phyloP scores from a whole-genome alignment of 495 filamentous ascomycete genomes.

The Apodospora peruviana region DNA sequence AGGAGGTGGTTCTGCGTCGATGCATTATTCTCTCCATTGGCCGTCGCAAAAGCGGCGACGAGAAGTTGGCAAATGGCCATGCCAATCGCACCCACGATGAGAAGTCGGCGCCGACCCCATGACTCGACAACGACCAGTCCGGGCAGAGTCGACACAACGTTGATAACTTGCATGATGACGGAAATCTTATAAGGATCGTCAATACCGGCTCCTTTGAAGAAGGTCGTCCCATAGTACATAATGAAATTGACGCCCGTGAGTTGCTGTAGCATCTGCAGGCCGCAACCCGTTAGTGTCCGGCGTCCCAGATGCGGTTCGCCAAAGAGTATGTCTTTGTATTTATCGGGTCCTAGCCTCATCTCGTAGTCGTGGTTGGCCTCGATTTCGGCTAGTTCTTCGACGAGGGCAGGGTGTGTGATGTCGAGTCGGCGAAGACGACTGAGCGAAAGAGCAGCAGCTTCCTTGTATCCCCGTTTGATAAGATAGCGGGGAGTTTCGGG shows the following conservation, averaged over 20 bases:
- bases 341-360: conserved; percentile 64
- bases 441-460: conserved; percentile 66
- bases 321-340: conserved; percentile 66
- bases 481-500: conserved; percentile 87
- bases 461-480: conserved; percentile 69
- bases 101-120: conserved; percentile 66
- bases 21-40: conserved; percentile 36
- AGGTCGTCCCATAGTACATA: conserved; percentile 76
- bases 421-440: conserved; percentile 72
- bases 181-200: conserved; percentile 61
- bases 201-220: conserved; percentile 64
- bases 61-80: conserved; percentile 71
- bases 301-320: conserved; percentile 53
- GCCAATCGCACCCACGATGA: conserved; percentile 67
- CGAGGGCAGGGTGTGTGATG: conserved; percentile 64
- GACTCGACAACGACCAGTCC: conserved; percentile 72
- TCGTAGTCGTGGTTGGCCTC: conserved; percentile 88
- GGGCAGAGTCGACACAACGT: conserved; percentile 66
- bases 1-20: conserved; percentile 57
- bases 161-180: conserved; percentile 72
- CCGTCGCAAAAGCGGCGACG: conserved; percentile 63
- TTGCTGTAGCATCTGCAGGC: conserved; percentile 56
- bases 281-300: conserved; percentile 50
- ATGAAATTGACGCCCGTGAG: conserved; percentile 55
- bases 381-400: conserved; percentile 81